Evolutionary conservation across 768 basidiomycete species (phyloP), one percentile per base, ranked within the genome.

Genomic region (Auricularia sp.): DNA sequence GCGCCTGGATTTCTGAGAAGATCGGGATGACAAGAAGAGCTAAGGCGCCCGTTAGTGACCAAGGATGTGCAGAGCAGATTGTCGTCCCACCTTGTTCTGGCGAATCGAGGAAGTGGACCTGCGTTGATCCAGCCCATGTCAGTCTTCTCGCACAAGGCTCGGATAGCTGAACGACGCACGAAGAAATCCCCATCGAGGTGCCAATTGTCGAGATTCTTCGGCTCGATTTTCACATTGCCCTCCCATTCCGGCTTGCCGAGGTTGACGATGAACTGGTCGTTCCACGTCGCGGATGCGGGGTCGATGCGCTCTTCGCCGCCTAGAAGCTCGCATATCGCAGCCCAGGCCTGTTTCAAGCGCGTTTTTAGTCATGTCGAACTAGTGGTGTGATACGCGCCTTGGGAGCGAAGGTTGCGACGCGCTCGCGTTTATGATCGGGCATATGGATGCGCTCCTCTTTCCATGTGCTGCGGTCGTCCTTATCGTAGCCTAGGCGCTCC

Each of bases 211-310:
- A 88, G 73, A 61, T 82, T 59, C 34, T 59, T 3, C 56, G 24
- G 24, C 24, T 59, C 56, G 29, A 45, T 37, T 14, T 13, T 7
- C 63, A 58, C 29, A 11, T 59, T n/a, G 63, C 39, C 29, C 65
- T 45, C 36, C 29, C 56, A 56, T 58, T 80, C 78, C 6, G 79
- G 77, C 14, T 75, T 78, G 24, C 85, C 85, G 21, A 87, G 74
- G 69, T 86, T 87, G 56, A 86, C 81, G 67, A 86, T 86, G 72
- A 86, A 84, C 37, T 81, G 81, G 74, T 85, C 82, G 36, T 80
- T 80, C 83, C 84, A 86, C 14, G 74, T 69, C 64, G 79, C 76
- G 21, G 76, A 75, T n/a, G 75, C 71, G 56, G 78, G 77, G 66
- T 83, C 77, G 65, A 86, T 81, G 47, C 85, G 77, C 3, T 83